phyloP scores from a whole-genome alignment of 2,329 filamentous ascomycete species.

The Colletotrichum orchidophilum region DNA sequence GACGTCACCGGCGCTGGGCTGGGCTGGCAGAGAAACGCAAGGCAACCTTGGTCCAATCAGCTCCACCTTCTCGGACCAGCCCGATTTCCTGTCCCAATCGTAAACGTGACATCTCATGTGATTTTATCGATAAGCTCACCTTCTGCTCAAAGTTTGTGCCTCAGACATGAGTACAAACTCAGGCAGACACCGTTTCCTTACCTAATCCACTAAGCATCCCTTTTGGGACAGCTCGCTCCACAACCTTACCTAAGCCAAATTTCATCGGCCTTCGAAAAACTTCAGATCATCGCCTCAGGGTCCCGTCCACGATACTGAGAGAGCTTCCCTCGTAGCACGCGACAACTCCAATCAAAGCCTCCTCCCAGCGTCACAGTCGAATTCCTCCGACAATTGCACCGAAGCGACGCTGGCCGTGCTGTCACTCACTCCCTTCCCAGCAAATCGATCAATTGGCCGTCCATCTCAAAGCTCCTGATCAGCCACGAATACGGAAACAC shows the following conservation, averaged over 20 bases:
- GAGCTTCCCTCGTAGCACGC: conserved; percentile 1
- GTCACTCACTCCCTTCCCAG: neutral
- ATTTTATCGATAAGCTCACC: neutral
- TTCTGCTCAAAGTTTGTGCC: rapidly evolving
- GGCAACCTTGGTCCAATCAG: conserved; percentile 8
- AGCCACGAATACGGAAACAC: neutral
- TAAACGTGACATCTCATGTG: neutral
- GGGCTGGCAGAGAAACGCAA: neutral
- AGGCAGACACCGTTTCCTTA: neutral
- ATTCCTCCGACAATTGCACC: neutral
- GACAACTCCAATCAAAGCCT: conserved; percentile 1
- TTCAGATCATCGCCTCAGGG: conserved; percentile 24
- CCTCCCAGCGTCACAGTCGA: neutral
- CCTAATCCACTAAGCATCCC: neutral
- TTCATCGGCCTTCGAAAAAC: conserved; percentile 24
- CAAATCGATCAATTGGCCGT: neutral
- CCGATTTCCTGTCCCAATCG: neutral
- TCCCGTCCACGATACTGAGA: neutral
- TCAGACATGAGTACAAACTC: neutral
- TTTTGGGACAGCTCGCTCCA: conserved; percentile 23
- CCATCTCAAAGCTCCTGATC: neutral
- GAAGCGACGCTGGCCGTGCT: conserved; percentile 31
- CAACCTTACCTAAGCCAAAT: conserved; percentile 26
- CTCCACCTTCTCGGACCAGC: conserved; percentile 12
- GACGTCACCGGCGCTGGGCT: conserved; percentile 21